These are phyloP conservation scores for Mortierella alpina DNA, from an alignment of 192 early-diverging fungal genomes.

Conservation along the genomic window DNA sequence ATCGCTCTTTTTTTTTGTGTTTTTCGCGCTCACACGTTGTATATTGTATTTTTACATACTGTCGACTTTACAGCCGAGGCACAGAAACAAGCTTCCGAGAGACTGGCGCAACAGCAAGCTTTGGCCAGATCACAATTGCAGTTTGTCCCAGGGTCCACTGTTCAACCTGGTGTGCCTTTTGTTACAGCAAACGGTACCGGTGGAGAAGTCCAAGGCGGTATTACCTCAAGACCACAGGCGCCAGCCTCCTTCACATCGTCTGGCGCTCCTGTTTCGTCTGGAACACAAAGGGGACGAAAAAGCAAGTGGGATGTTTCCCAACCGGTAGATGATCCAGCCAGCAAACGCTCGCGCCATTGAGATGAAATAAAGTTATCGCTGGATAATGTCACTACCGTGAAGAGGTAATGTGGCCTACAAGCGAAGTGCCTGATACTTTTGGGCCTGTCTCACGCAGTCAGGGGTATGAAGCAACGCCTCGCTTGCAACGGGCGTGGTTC, in stretches of 20 bases:
- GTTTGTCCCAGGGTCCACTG: slow-evolving; percentile 32
- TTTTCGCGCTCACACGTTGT: background rate
- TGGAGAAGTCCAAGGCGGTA: too few species aligned
- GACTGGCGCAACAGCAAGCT: slow-evolving; percentile 49
- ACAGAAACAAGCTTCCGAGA: slow-evolving; percentile 55
- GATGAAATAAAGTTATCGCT: background rate
- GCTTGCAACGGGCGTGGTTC: too few species aligned
- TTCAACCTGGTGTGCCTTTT: background rate
- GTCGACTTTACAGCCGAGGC: slow-evolving; percentile 36
- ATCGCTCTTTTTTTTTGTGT: background rate
- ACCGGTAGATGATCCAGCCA: slow-evolving; percentile 12
- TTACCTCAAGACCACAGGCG: background rate
- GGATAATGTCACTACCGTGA: background rate
- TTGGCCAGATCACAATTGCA: slow-evolving; percentile 25
- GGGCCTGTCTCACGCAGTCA: too few species aligned
- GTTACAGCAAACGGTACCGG: too few species aligned
- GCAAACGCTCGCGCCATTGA: slow-evolving; percentile 31
- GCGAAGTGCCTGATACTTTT: too few species aligned
- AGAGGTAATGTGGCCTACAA: too few species aligned
- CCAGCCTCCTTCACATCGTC: slow-evolving; percentile 5
- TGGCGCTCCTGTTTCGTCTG: background rate
- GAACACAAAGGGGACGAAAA: slow-evolving; percentile 27
- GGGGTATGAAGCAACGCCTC: too few species aligned
- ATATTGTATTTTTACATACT: slow-evolving; percentile 4
- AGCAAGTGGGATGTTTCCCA: slow-evolving; percentile 52